Evolutionary conservation across 225 moss, liverwort and hornwort species (phyloP), one percentile per base, ranked within the genome.

Genomic region (Neckera pumila): DNA sequence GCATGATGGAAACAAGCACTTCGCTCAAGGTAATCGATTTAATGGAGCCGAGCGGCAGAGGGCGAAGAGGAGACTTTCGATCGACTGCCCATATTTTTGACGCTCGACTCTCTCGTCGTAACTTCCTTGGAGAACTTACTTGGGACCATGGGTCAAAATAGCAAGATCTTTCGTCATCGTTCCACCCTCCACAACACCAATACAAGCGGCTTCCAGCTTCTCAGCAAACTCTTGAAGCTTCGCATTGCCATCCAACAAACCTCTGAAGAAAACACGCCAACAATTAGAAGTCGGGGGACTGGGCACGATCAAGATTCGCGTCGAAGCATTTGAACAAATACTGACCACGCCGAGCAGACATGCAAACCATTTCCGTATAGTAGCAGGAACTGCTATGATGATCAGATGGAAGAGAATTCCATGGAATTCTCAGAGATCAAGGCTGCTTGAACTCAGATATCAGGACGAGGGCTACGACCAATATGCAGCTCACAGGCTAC

Each of bases 111-210:
- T 31, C 60, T 47, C 34, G 65, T 33, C 71, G 28, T 13, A 26
- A 63, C 70, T 7, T 54, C 47, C 72, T 45, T 22, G 23, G n/a
- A 84, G 33, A n/a, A 87, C 92, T 84, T 96, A 96, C 94, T 96
- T 96, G 80, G 98, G 89, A 51, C 98, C 97, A 79, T 96, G 93
- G 45, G 82, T 90, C 88, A 98, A 93, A 65, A 98, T 88, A 63
- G 98, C 98, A 85, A 98, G 94, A 93, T 98, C 98, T 93, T 97
- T 98, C 11, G 98, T 98, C 93, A 96, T 97, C 93, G 93, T 98
- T 57, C 97, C 98, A 62, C 89, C 86, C 85, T 98, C 98, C 54
- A 98, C 98, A 51, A 92, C 93, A 38, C 89, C 95, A 45, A 96
- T 54, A 89, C 95, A 96, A 62, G 97, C 97, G 60, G 87, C 92